Evolutionary conservation across 2,329 filamentous ascomycete species (phyloP).

Genomic region (Pezicula rhizophila): DNA sequence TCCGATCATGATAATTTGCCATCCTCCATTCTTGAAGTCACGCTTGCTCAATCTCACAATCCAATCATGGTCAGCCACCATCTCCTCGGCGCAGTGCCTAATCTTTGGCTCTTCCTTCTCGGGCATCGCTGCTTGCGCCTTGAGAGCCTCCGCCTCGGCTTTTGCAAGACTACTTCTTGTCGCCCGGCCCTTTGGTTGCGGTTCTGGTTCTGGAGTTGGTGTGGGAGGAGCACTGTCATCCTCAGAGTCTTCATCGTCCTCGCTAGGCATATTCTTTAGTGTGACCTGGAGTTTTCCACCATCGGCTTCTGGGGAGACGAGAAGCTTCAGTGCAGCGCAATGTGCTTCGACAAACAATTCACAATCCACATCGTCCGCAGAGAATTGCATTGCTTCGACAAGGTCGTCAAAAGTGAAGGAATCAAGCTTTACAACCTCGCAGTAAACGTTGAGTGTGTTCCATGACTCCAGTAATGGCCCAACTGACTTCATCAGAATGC

Average conservation of each 20-base stretch:
- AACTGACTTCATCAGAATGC: constrained; percentile 78
- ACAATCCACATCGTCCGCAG: constrained; percentile 67
- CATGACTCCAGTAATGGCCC: constrained; percentile 83
- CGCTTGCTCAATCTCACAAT: constrained; percentile 76
- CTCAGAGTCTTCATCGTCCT: constrained; percentile 61
- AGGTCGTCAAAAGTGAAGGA: constrained; percentile 98
- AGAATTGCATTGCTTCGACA: constrained; percentile 76
- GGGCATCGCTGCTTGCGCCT: constrained; percentile 44
- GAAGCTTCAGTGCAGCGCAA: constrained; percentile 80
- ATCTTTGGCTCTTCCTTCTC: constrained; percentile 38
- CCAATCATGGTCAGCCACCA: constrained; percentile 73
- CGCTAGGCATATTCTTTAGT: constrained; percentile 67
- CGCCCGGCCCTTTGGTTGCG: constrained; percentile 60
- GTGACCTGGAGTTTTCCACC: constrained; percentile 75
- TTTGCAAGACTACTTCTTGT: constrained; percentile 85
- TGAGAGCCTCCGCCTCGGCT: constrained; percentile 64
- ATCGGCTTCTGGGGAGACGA: constrained; percentile 70
- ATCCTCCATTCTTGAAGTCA: constrained; percentile 82
- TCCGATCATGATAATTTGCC: constrained; percentile 85
- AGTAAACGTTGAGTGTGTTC: constrained; percentile 98
- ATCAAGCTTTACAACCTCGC: constrained; percentile 86
- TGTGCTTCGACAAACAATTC: constrained; percentile 87
- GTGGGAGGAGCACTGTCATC: constrained; percentile 46
- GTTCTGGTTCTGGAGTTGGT: constrained; percentile 65
- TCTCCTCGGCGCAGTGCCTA: constrained; percentile 67